Evolutionary conservation across 768 basidiomycete genomes (phyloP), one percentile per base, ranked within the genome.

Genomic region (Crepidotus variabilis): DNA sequence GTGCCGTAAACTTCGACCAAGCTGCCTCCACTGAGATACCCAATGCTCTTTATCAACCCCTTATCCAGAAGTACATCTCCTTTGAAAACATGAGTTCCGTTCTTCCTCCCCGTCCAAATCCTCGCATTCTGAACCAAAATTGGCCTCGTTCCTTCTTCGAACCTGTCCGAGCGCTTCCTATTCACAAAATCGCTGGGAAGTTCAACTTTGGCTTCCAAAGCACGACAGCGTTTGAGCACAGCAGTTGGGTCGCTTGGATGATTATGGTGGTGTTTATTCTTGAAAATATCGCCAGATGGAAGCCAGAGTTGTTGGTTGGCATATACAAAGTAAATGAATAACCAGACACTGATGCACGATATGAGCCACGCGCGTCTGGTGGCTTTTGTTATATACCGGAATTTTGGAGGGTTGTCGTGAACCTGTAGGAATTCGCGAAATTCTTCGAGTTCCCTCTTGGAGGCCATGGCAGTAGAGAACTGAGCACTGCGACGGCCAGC

Each of bases 21-120:
- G 6, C 63, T 46, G 14, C 63, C 62, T 18, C 57, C 59, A 51
- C 68, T 58, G 65, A 86, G 65, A 52, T 74, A 63, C 0, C 88
- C 87, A 23, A 90, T 72, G 16, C 70, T 76, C 67, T 82, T 78
- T 57, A 90, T 84, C 18, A 91, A 61, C 4, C 88, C 89, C 50
- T 80, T 81, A 60, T 90, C 83, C 36, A 97, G 64, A 1, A 90
- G 74, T 9, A 95, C 71, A 57, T 89, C 88, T 1, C 83, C 87
- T 5, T 70, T 68, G 36, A 90, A 52, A 23, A 92, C 76, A 57
- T 87, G 75, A 1, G 83, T 82, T 0, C 92, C 92, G 45, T 88
- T 83, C 23, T 83, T 65, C 21, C 70, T 67, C 7, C 92, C 91
- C 1, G 92, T 94, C 93, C 93, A 95, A 59, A 96, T 80, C 24